Conservation (phyloP, 345 rosid species). For the Arabidopsis arenosa region DNA sequence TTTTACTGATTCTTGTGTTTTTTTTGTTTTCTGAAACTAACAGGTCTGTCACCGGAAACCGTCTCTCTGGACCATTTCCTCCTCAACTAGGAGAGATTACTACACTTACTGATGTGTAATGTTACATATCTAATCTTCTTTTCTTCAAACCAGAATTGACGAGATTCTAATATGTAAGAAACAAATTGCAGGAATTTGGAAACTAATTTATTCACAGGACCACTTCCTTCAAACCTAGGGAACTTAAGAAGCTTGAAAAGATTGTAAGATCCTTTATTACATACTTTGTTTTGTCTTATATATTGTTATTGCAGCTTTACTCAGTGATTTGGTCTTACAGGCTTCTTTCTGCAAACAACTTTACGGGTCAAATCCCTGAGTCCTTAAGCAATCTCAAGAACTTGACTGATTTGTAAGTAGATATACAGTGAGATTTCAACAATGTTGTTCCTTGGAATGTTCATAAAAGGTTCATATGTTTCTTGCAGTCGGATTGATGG, state of each 20-base stretch:
- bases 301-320: not conserved
- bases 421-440: not conserved
- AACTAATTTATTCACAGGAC: conserved; percentile 63
- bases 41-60: conserved; percentile 72
- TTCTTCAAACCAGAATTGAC: not conserved
- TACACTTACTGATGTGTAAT: conserved; percentile 67
- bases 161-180: not conserved
- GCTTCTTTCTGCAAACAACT: conserved; percentile 73
- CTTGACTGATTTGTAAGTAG: conserved; percentile 78
- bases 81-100: conserved; percentile 58
- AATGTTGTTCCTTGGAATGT: not conserved
- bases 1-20: conserved; percentile 1
- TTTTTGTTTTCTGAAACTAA: conserved; percentile 1
- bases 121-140: conserved; percentile 29
- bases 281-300: not conserved
- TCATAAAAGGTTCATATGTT: not conserved
- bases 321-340: conserved; percentile 47
- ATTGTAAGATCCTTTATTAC: conserved; percentile 53
- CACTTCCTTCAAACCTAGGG: conserved; percentile 69
- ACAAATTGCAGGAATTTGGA: conserved; percentile 62
- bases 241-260: conserved; percentile 54
- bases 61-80: conserved; percentile 70
- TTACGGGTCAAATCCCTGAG: conserved; percentile 74
- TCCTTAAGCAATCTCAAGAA: conserved; percentile 65
- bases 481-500: conserved; percentile 81